Evolutionary conservation across 148 eudicot genomes (phyloP), one percentile per base, ranked within the genome.

Genomic region (Rhododendron ferrugineum): DNA sequence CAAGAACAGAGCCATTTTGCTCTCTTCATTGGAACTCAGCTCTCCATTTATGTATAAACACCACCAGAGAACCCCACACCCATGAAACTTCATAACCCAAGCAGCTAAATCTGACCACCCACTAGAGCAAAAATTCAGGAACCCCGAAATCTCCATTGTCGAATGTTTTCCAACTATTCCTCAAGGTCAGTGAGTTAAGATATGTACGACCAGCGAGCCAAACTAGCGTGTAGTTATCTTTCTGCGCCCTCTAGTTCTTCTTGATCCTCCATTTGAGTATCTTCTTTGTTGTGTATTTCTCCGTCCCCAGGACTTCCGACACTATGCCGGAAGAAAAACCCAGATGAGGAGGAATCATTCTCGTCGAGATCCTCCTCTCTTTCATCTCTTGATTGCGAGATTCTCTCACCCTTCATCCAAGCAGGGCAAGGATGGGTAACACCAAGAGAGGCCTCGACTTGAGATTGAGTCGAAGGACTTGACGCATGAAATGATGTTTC

Each of bases 241-340:
- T 95, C 98, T 1, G 90, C 89, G 34, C 89, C 91, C 88, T 95
- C 98, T 47, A 90, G 87, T 84, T 95, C 98, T 87, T 95, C 98
- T 87, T 92, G 95, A 90, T 95, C 98, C 84, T 95, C 98, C 84
- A 93, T 75, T 49, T 86, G 95, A 28, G 94, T 74, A 42, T 94
- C 98, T 72, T 95, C 98, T 84, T 91, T 90, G 79, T 60, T 89
- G 73, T 66, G 88, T 64, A 79, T 88, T 79, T 90, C 93, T 80
- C 86, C 90, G 32, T 84, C 89, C 79, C 88, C 92, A 5, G 77
- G 88, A 84, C 84, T 90, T 60, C 87, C 93, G 22, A 26, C 66
- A 36, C 87, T 86, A 49, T 83, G 90, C 60, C 89, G 82, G 78
- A 90, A 89, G 87, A 94, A 93, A 78, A 93, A 86, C 18, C 87